These are phyloP conservation scores for Areca catechu DNA, from an alignment of 176 grass and related monocot genomes.

Conservation along the genomic window DNA sequence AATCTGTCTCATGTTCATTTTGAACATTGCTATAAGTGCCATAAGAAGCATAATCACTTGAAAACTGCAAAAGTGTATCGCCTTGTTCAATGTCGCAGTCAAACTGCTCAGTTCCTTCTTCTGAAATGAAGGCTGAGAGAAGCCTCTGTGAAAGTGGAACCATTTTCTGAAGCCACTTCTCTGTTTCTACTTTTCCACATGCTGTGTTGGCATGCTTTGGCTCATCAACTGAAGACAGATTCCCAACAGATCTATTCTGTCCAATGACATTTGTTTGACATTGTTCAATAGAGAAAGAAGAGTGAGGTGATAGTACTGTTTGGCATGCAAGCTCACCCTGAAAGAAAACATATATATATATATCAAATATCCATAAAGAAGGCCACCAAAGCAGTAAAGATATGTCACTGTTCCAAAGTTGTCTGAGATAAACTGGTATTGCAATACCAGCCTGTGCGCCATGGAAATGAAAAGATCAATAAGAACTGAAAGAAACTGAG, in stretches of 20 bases:
- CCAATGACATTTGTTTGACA: constrained; percentile 25
- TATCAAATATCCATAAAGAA: too few relatives aligned
- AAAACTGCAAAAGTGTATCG: constrained; percentile 28
- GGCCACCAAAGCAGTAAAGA: too few relatives aligned
- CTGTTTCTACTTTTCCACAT: constrained; percentile 25
- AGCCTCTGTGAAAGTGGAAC: constrained; percentile 63
- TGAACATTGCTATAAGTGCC: constrained; percentile 26
- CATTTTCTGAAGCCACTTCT: constrained; percentile 44
- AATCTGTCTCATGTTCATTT: constrained; percentile 35
- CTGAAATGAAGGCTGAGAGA: constrained; percentile 68
- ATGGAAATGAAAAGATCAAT: too few relatives aligned
- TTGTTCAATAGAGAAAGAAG: constrained; percentile 27
- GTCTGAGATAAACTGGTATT: too few relatives aligned
- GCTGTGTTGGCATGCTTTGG: neutral
- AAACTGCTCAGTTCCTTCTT: constrained; percentile 43
- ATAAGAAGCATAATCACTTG: constrained; percentile 29
- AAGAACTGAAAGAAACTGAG: too few relatives aligned
- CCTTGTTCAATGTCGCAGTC: constrained; percentile 24
- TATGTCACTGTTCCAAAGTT: too few relatives aligned
- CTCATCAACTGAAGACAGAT: constrained; percentile 11
- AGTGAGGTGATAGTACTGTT: constrained; percentile 29
- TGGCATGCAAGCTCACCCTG: constrained; percentile 42
- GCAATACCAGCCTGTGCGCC: too few relatives aligned
- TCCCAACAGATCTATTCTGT: constrained; percentile 24
- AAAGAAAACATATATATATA: neutral